Conservation (phyloP, 306 rosid genomes). For the Luffa aegyptiaca region DNA sequence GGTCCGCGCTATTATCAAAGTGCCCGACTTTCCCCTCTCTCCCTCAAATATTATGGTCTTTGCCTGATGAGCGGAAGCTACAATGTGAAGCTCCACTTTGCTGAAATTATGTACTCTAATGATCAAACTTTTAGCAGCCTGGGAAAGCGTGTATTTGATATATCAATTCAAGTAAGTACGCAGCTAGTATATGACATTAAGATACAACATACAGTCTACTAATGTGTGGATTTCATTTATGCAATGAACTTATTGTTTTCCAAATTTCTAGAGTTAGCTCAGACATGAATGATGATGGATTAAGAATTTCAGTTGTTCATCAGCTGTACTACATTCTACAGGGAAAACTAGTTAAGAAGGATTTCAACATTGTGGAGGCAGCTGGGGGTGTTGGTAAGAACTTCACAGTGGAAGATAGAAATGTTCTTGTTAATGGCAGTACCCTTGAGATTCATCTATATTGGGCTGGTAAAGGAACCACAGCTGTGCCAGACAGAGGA, state of each 20-base stretch:
- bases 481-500: slow-evolving; percentile 49
- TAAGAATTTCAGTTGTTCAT: background rate
- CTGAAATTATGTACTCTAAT: slow-evolving; percentile 31
- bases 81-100: slow-evolving; percentile 17
- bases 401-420: slow-evolving; percentile 19
- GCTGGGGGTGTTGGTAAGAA: slow-evolving; percentile 59
- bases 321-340: slow-evolving; percentile 4
- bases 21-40: slow-evolving; percentile 18
- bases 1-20: background rate
- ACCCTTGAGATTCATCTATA: slow-evolving; percentile 63
- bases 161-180: slow-evolving; percentile 68
- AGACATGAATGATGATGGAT: background rate
- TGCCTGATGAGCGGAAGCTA: slow-evolving; percentile 19
- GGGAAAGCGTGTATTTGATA: slow-evolving; percentile 59
- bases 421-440: slow-evolving; percentile 37
- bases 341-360: slow-evolving; percentile 48
- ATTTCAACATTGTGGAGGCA: slow-evolving; percentile 45
- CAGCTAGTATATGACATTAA: background rate
- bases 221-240: background rate
- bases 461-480: slow-evolving; percentile 83
- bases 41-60: slow-evolving; percentile 19
- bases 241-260: background rate
- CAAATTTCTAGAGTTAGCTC: background rate
- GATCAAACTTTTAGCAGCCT: slow-evolving; percentile 30
- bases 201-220: background rate